Evolutionary conservation across 371 early-diverging fungal species (phyloP).

Genomic region (Mortierella sp.): DNA sequence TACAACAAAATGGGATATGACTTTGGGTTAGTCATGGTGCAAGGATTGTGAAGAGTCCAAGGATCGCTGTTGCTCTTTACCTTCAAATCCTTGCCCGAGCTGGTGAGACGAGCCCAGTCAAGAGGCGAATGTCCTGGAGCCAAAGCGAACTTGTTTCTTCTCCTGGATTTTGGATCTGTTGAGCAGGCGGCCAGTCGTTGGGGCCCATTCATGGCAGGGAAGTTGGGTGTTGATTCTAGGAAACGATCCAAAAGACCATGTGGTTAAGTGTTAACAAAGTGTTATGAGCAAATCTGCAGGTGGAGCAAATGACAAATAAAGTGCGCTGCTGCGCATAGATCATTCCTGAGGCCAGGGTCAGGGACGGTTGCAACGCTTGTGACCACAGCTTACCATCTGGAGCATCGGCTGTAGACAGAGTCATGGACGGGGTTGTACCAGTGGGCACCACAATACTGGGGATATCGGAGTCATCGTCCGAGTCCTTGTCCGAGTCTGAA

Average conservation of each 20-base stretch:
- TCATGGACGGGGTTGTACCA: conserved; percentile 29
- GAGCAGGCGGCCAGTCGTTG: conserved; percentile 54
- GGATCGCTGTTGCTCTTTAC: conserved; percentile 49
- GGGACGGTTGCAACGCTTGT: neutral
- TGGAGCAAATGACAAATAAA: neutral
- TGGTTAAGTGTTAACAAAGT: too few relatives aligned
- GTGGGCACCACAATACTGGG: conserved; percentile 8
- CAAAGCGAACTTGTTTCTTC: conserved; percentile 82
- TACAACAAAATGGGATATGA: neutral
- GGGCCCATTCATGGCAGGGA: conserved; percentile 53
- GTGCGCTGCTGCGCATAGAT: conserved; percentile 18
- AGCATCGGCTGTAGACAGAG: conserved; percentile 41
- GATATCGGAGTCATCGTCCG: conserved; percentile 22
- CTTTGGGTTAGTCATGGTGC: too few relatives aligned
- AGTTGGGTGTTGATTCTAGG: conserved; percentile 28
- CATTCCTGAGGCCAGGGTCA: neutral
- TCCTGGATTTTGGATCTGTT: conserved; percentile 55
- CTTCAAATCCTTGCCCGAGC: conserved; percentile 81
- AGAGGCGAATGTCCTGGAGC: conserved; percentile 92
- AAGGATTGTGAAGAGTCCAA: too few relatives aligned
- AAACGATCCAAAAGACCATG: too few relatives aligned
- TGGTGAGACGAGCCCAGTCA: conserved; percentile 91
- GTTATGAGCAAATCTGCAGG: too few relatives aligned
- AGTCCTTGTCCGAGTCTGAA: conserved; percentile 36
- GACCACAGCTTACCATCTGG: conserved; percentile 27